These are phyloP conservation scores for Dothiorella sarmentorum DNA, from an alignment of 2,329 filamentous ascomycete genomes.

Conservation along the genomic window DNA sequence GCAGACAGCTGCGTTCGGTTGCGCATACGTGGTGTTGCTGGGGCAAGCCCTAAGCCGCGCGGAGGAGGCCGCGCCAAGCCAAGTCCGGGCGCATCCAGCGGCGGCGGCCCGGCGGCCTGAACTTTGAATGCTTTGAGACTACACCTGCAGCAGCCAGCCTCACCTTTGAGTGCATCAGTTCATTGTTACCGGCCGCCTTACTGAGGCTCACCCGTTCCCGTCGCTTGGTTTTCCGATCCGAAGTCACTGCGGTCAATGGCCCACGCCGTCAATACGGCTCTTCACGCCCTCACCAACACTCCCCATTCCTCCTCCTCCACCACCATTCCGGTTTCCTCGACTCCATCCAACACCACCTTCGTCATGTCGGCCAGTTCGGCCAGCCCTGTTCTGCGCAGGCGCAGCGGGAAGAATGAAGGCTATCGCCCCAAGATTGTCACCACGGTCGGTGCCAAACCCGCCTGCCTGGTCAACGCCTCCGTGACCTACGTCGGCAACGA, in stretches of 20 bases:
- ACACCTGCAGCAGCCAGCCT: slow-evolving; percentile 12
- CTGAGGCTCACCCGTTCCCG: background rate
- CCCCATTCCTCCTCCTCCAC: slow-evolving; percentile 11
- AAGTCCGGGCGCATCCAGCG: background rate
- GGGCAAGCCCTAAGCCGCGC: slow-evolving; percentile 8
- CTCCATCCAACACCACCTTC: slow-evolving; percentile 70
- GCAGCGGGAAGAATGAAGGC: slow-evolving; percentile 59
- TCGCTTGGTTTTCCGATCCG: background rate
- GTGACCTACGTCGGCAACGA: slow-evolving; percentile 99
- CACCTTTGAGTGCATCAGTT: slow-evolving; percentile 11
- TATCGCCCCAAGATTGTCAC: slow-evolving; percentile 79
- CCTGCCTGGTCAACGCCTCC: slow-evolving; percentile 94
- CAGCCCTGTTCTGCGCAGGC: slow-evolving; percentile 55
- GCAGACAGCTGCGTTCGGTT: background rate
- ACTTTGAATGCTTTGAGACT: slow-evolving; percentile 12
- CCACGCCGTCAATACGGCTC: slow-evolving; percentile 11
- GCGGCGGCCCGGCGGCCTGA: slow-evolving; percentile 2
- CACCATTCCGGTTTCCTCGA: slow-evolving; percentile 31
- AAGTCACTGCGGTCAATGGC: slow-evolving; percentile 5
- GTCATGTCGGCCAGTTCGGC: slow-evolving; percentile 69
- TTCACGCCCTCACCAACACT: slow-evolving; percentile 9
- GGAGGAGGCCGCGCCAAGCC: background rate
- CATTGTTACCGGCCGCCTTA: slow-evolving; percentile 11
- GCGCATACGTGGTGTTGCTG: slow-evolving; percentile 16
- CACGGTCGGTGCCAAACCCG: slow-evolving; percentile 64